Evolutionary conservation across 345 rosid species (phyloP), one percentile per base, ranked within the genome.

Genomic region (Punica granatum): DNA sequence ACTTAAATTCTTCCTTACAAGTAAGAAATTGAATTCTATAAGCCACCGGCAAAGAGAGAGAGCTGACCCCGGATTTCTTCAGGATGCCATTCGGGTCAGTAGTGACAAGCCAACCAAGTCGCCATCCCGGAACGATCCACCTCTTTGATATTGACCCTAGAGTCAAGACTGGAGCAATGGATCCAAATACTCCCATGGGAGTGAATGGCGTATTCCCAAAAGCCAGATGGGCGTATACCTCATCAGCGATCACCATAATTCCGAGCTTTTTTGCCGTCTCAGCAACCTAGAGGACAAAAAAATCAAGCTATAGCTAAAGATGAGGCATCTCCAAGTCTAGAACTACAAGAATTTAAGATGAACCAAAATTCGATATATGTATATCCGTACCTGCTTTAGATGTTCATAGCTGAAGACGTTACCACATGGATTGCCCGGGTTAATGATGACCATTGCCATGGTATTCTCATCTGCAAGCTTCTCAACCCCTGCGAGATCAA

Each of bases 71-170:
- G 1, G 79, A 67, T 66, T 85, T 63, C 41, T 60, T 68, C 39
- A 90, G 76, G 39, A 79, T 80, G 69, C 82, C 83, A 35, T 73
- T 69, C 1, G 93, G 88, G 70, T 90, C 92, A 73, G 70, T 77
- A 32, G 83, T 70, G 35, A 69, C 85, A 41, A 84, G 75, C 97
- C 96, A 88, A 44, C 96, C 96, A 0, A 86, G 71, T 64, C 92
- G 77, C 96, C 97, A 90, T 42, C 97, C 92, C 34, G 93, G 97
- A 74, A 86, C 90, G 30, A 86, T 53, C 93, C 88, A 90, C 71
- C 88, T 82, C 80, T 90, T 86, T 2, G 93, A 87, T 72, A 90
- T 74, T 37, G 91, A 84, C 0, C 96, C 91, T n/a, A 88, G 65
- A 0, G 92, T 90, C 42, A 90, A 7, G 33, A 90, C 79, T 10